Conservation (phyloP, 2,329 filamentous ascomycete genomes). For the Fusarium torulosum region DNA sequence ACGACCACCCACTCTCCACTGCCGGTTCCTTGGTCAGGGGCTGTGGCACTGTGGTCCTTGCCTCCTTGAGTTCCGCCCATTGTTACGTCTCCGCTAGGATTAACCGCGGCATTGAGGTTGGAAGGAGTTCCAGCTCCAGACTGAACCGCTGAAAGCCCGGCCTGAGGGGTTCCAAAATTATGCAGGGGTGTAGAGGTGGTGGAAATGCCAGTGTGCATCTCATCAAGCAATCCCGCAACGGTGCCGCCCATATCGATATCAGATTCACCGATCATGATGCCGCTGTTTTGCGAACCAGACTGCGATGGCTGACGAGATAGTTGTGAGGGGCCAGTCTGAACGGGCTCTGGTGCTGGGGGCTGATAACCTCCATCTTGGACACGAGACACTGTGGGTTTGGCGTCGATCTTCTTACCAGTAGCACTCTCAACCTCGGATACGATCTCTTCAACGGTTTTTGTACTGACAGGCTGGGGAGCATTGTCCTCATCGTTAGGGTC, state of each 20-base stretch:
- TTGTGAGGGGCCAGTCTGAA: conserved; percentile 49
- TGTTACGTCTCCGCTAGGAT: conserved; percentile 54
- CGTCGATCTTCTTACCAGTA: conserved; percentile 74
- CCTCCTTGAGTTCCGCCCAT: conserved; percentile 66
- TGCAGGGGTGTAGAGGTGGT: conserved; percentile 71
- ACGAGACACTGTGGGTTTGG: conserved; percentile 74
- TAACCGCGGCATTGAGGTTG: conserved; percentile 61
- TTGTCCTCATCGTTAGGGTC: conserved; percentile 64
- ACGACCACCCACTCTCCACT: conserved; percentile 82
- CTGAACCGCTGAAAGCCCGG: conserved; percentile 66
- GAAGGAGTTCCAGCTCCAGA: conserved; percentile 70
- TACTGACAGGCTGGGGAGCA: conserved; percentile 53
- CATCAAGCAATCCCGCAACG: conserved; percentile 74
- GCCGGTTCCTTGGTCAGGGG: conserved; percentile 64
- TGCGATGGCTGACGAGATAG: conserved; percentile 68
- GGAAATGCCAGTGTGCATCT: conserved; percentile 74
- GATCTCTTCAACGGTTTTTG: conserved; percentile 76
- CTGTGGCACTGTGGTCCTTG: conserved; percentile 55
- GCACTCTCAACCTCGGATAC: conserved; percentile 79
- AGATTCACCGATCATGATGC: conserved; percentile 68
- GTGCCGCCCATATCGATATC: conserved; percentile 75
- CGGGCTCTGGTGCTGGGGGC: conserved; percentile 66
- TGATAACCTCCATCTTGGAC: conserved; percentile 84
- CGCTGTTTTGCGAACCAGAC: conserved; percentile 67
- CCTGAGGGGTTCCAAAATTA: conserved; percentile 71